Percentiles rank a stretch among this genome's conserved stretches.
Conservation (phyloP, 257 asterid genomes). For the Jacaranda mimosifolia region DNA sequence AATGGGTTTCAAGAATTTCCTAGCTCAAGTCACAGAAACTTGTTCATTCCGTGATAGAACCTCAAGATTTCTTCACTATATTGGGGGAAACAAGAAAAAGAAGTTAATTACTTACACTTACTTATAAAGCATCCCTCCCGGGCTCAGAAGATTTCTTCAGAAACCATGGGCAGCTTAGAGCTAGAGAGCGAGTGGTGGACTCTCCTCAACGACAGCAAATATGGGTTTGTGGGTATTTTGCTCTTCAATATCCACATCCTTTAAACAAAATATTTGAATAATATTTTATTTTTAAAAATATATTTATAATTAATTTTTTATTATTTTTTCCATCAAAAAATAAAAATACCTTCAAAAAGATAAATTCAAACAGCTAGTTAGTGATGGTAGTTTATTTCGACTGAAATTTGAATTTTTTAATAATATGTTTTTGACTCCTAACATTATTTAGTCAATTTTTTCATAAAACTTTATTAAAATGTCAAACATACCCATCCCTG, state of each 20-base stretch:
- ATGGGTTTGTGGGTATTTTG: conserved; percentile 46
- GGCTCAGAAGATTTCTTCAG: conserved; percentile 32
- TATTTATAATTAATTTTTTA: no score
- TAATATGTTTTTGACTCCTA: no score
- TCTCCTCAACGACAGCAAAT: conserved; percentile 29
- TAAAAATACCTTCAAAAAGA: no score
- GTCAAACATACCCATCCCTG: no score
- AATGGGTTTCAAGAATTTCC: conserved; percentile 39
- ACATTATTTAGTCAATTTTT: no score
- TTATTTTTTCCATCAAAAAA: no score
- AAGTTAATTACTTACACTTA: conserved; percentile 36
- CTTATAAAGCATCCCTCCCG: not conserved
- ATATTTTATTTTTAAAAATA: no score
- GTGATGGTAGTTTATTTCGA: no score
- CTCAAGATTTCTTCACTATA: not conserved
- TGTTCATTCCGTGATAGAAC: conserved; percentile 22
- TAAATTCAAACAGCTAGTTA: no score
- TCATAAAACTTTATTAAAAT: no score
- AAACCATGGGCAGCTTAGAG: conserved; percentile 20
- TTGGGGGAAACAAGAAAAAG: conserved; percentile 4
- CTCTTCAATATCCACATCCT: conserved; percentile 43
- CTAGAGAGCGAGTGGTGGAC: conserved; percentile 45
- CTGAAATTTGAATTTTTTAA: no score
- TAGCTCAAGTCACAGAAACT: conserved; percentile 17
- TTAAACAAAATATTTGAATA: no score